Percentiles rank a stretch among this genome's conserved stretches.
Conservation (phyloP, 768 basidiomycete genomes). For the Hirschioporus abietinus region DNA sequence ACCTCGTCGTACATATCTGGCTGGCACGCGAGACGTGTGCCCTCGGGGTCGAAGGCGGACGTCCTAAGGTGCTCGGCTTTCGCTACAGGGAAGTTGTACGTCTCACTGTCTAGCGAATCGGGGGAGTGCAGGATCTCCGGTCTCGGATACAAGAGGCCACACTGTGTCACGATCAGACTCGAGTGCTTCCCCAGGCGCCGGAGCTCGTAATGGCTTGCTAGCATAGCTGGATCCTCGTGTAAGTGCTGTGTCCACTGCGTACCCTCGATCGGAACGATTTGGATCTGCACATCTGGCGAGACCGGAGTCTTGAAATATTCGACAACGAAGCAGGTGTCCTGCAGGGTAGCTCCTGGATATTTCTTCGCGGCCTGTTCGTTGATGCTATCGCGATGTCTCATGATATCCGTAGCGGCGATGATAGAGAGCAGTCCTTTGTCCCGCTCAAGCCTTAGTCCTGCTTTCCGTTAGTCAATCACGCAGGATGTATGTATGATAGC, state of each 20-base stretch:
- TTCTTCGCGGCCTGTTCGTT: neutral
- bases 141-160: too few relatives aligned
- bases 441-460: neutral
- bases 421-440: neutral
- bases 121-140: too few relatives aligned
- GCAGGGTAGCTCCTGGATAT: too few relatives aligned
- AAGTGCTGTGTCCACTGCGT: neutral
- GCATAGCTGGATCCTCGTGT: neutral
- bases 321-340: neutral
- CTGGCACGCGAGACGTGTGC: neutral
- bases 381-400: neutral
- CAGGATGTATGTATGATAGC: too few relatives aligned
- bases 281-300: neutral
- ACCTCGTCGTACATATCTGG: neutral
- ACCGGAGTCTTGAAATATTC: neutral
- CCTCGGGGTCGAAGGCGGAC: neutral
- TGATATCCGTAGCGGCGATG: neutral
- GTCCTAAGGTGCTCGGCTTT: neutral
- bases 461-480: neutral
- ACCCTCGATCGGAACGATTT: neutral
- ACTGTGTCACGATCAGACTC: too few relatives aligned
- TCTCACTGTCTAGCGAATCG: neutral
- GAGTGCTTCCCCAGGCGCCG: too few relatives aligned
- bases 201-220: neutral
- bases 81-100: neutral